Percentiles rank a stretch among this genome's conserved stretches.
These are phyloP conservation scores for Xylariaceae sp. DNA, from an alignment of 2,329 filamentous ascomycete species.

Conservation along the genomic window DNA sequence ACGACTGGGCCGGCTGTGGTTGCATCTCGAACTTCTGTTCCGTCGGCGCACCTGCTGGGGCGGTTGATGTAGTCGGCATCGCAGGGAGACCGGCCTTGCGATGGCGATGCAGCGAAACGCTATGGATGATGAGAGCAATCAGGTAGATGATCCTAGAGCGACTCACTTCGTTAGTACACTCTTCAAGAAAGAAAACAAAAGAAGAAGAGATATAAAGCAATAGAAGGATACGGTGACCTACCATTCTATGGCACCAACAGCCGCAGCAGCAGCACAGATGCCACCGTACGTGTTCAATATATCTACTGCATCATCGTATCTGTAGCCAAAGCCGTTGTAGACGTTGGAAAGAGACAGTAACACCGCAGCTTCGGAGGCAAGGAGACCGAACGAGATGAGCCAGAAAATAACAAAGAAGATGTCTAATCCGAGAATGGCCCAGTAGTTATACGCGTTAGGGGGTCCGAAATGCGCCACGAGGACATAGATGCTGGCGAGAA, in stretches of 20 bases:
- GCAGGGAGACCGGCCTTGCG: conserved; percentile 40
- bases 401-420: conserved; percentile 49
- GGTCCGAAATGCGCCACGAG: conserved; percentile 39
- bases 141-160: conserved; percentile 39
- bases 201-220: not conserved
- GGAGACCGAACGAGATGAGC: conserved; percentile 41
- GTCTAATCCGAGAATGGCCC: conserved; percentile 48
- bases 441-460: conserved; percentile 47
- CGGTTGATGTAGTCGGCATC: conserved; percentile 26
- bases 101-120: conserved; percentile 40
- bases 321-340: conserved; percentile 19
- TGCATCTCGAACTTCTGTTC: conserved; percentile 28
- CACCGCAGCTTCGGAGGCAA: conserved; percentile 35
- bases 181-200: not conserved
- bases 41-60: conserved; percentile 3
- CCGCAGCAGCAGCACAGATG: conserved; percentile 35
- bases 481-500: conserved; percentile 44
- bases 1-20: conserved; percentile 22
- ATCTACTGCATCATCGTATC: conserved; percentile 9
- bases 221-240: conserved; percentile 29
- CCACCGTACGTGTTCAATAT: conserved; percentile 13
- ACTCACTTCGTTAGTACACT: conserved; percentile 5
- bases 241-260: conserved; percentile 41
- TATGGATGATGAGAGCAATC: conserved; percentile 38
- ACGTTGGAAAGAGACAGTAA: conserved; percentile 19